Base-by-base conservation (phyloP, 2,329 filamentous ascomycete species). In the Apiospora rasikravindrae region DNA sequence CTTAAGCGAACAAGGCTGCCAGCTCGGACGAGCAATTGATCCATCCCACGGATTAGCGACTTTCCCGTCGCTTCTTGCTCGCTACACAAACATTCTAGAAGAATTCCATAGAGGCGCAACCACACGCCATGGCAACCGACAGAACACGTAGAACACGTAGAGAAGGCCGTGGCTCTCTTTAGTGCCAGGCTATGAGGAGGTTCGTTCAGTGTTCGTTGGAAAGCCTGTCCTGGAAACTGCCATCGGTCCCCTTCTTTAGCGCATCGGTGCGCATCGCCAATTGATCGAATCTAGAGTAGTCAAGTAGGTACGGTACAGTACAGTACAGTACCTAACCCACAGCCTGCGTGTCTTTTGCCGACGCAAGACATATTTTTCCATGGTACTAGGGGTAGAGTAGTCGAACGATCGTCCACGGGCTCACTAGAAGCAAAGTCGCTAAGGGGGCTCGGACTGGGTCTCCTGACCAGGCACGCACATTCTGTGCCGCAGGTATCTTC, bases 21-120 rank as follows among this genome's bases (percentile, higher is more conserved):
- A 26, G 10, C n/a, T 24, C 45, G 51, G 51, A 33, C 51, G 5
- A 61, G 53, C 29, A 37, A 11, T 13, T 6, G 4, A 61, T 22
- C 10, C 57, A 6, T 40, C n/a, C 33, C 33, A 37, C 8, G 33
- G 33, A 24, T 40, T n/a, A 19, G 19, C 22, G 19, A 37, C 19
- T n/a, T 24, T 40, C 33, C 5, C 33, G 33, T 37, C 33, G 57
- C 57, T 64, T 64, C 57, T 40, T 11, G 57, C 57, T 64, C 57
- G 57, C 57, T 64, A 64, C 57, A 64, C 53, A 61, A 7, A 5
- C 45, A 19, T 64, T 64, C 57, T n/a, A 64, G 57, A 64, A 64
- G 19, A 1, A 40, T 64, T 64, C 57, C 57, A 24, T 40, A 40
- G 57, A 37, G 57, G 57, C 57, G 33, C 57, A 64, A 64, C 14